Evolutionary conservation across 2,329 filamentous ascomycete species (phyloP), one percentile per base, ranked within the genome.

Genomic region (Talaromyces rugulosus): DNA sequence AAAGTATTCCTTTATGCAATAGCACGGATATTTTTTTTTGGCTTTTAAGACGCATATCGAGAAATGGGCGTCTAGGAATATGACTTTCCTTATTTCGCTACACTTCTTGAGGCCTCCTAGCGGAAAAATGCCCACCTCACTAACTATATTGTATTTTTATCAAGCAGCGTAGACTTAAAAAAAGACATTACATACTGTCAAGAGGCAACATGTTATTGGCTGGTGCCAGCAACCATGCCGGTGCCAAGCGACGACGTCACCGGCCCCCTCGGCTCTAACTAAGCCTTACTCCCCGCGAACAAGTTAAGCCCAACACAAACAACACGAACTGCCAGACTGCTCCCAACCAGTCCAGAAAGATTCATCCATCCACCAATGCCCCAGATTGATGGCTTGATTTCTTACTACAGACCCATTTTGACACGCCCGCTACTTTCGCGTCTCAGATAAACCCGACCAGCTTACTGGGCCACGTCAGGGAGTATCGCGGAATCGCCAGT

Each of bases 241-340:
- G 8, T 27, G 54, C 54, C 33, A 56, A 56, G 54, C 3, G 33
- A 40, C 54, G 54, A 56, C 54, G 54, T 56, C 54, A 56, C 54
- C 27, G 33, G 16, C 36, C 31, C 54, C 44, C 44, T 47, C 44
- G 31, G 54, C 54, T 27, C 54, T 7, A 44, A 28, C 54, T 7
- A 44, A 28, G 33, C 27, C 36, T 36, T 31, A 33, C 27, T 9
- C 54, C 54, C 54, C 54, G 54, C 54, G 51, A 54, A 54, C 51
- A 30, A 54, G 27, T 8, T n/a, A 56, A 53, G 27, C 33, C 11
- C 28, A 56, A 33, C 54, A 40, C 23, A 56, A 56, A 56, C 54
- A 56, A 28, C 27, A 53, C 14, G 14, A 12, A n/a, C 50, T 30
- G 14, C 5, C 30, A 16, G 50, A 18, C 5, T 40, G 7, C 12